Evolutionary conservation across 2,329 filamentous ascomycete genomes (phyloP).

Genomic region (Lachnellula suecica): DNA sequence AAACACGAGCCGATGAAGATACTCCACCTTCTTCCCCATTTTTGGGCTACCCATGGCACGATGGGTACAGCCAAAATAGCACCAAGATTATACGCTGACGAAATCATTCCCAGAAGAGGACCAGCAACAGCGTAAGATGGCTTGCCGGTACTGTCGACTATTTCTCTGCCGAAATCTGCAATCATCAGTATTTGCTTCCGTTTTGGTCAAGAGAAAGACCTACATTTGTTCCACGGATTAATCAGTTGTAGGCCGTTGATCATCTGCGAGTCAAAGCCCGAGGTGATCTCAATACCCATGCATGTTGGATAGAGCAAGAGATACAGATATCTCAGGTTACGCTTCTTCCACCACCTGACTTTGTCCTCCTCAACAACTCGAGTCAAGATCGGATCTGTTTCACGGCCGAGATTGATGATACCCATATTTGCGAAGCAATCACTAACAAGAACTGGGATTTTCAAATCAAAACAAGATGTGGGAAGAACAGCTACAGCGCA

Average conservation of each 20-base stretch:
- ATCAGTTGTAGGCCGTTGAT: constrained; percentile 44
- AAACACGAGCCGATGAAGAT: constrained; percentile 56
- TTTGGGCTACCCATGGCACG: constrained; percentile 49
- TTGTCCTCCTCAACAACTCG: constrained; percentile 38
- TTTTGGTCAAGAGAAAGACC: neutral
- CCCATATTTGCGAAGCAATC: constrained; percentile 3
- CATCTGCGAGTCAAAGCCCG: constrained; percentile 52
- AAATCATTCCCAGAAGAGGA: constrained; percentile 45
- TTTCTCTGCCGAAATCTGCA: constrained; percentile 12
- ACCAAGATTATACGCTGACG: constrained; percentile 55
- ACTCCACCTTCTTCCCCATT: constrained; percentile 47
- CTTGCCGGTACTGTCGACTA: constrained; percentile 8
- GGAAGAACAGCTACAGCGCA: neutral
- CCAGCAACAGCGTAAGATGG: constrained; percentile 30
- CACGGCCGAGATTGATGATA: constrained; percentile 13
- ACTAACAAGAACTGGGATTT: neutral
- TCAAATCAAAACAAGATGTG: neutral
- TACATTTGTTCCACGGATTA: constrained; percentile 33
- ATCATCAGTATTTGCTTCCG: neutral
- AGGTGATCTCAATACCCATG: constrained; percentile 54
- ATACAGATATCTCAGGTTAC: constrained; percentile 38
- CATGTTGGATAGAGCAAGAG: constrained; percentile 44
- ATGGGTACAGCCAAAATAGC: constrained; percentile 53
- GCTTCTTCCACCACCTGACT: constrained; percentile 39
- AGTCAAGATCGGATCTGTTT: constrained; percentile 37